phyloP scores from a whole-genome alignment of 805 yeast species.

The Candida sphagnicola region DNA sequence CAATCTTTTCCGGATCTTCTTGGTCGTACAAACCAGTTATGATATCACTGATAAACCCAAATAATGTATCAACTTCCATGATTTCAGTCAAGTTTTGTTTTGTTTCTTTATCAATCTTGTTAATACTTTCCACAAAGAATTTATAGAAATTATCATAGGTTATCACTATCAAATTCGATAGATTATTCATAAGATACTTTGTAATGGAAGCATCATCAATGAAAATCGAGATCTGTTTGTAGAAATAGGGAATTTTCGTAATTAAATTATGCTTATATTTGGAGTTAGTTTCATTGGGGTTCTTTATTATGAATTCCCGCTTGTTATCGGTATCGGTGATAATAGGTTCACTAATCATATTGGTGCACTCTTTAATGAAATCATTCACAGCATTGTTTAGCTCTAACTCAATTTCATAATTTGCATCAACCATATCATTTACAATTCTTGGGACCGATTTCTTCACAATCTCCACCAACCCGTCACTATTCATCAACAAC shows the following conservation, averaged over 20 bases:
- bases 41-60: constrained; percentile 43
- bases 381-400: constrained; percentile 67
- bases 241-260: constrained; percentile 53
- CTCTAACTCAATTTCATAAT: constrained; percentile 66
- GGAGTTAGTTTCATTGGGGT: constrained; percentile 27
- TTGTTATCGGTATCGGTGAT: constrained; percentile 5
- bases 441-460: constrained; percentile 78
- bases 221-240: constrained; percentile 48
- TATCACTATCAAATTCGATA: constrained; percentile 48
- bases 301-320: constrained; percentile 15
- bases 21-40: constrained; percentile 19
- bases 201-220: constrained; percentile 50
- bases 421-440: constrained; percentile 76
- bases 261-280: constrained; percentile 48
- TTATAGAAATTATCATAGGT: constrained; percentile 54
- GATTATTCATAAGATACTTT: constrained; percentile 25
- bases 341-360: constrained; percentile 47
- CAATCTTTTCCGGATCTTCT: constrained; percentile 10
- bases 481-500: constrained; percentile 40
- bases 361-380: constrained; percentile 51
- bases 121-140: constrained; percentile 18
- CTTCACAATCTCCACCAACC: constrained; percentile 48
- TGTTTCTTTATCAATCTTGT: constrained; percentile 18
- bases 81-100: constrained; percentile 32
- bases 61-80: constrained; percentile 62